Evolutionary conservation across 495 filamentous ascomycete genomes (phyloP), one percentile per base, ranked within the genome.

Genomic region (Lindgomyces ingoldianus): DNA sequence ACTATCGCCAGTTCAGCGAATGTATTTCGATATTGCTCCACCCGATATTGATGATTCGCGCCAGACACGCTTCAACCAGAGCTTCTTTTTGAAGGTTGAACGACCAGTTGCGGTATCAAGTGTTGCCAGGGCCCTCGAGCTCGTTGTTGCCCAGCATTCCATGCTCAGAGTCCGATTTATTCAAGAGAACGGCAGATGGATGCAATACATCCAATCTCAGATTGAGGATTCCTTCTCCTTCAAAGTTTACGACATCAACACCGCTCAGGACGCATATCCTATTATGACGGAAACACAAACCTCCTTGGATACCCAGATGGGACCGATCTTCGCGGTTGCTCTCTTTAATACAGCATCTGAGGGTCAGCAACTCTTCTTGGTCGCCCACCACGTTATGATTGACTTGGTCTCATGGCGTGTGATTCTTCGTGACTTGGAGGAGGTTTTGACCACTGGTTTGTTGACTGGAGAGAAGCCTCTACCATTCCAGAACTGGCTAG

Each of bases 41-140:
- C 14, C 60, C 25, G 78, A 86, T 45, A 54, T 56, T n/a, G 51
- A 57, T 51, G 46, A 58, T 26, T 44, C 50, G 26, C 29, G 57
- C 4, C 61, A 65, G 24, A 46, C 45, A 19, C 67, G 55, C 26
- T 69, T 69, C 50, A 65, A 69, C 27, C 67, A 69, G 27, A 65
- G 62, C 33, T 69, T 69, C 29, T 69, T 65, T 25, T 50, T 69
- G 12, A 65, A 65, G 24, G 42, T 62, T 22, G 60, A 59, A 44
- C 56, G 42, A 26, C 55, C 62, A 30, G 44, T 69, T 22, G 25
- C 22, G 3, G 62, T 33, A 52, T 9, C 27, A 25, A 48, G 47
- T 52, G 29, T 69, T 11, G 53, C 53, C 21, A 57, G 47, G 33
- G 67, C 67, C 2, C 25, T 69, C 44, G 56, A 69, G 18, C n/a